A percentile compares a stretch with the other conserved stretches of the same genome.
Evolutionary conservation across 2,329 filamentous ascomycete genomes (phyloP).

Genomic region (Cladosporium oxysporum): DNA sequence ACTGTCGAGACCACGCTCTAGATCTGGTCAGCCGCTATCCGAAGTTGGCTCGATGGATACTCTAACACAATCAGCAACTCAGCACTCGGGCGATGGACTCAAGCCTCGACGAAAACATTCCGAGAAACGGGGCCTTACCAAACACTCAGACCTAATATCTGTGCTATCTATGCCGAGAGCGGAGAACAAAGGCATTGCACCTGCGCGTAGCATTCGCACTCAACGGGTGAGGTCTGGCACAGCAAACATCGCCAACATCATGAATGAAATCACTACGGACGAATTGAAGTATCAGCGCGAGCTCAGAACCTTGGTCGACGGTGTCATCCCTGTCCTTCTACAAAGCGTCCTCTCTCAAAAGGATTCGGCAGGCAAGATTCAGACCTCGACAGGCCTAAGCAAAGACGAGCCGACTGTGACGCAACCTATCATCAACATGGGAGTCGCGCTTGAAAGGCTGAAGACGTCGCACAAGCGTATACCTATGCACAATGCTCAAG

Average conservation of each 20-base stretch:
- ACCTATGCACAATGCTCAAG: slow-evolving; percentile 69
- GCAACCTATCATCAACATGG: slow-evolving; percentile 92
- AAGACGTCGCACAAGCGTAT: slow-evolving; percentile 78
- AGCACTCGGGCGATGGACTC: slow-evolving; percentile 33
- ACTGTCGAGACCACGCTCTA: slow-evolving; percentile 17
- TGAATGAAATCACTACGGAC: slow-evolving; percentile 78
- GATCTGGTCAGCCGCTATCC: slow-evolving; percentile 45
- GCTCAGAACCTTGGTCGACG: slow-evolving; percentile 88
- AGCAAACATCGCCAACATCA: slow-evolving; percentile 72
- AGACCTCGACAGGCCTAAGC: slow-evolving; percentile 36
- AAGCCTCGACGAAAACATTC: slow-evolving; percentile 36
- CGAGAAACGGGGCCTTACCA: slow-evolving; percentile 77
- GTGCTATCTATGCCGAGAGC: slow-evolving; percentile 74
- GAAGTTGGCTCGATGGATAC: slow-evolving; percentile 62
- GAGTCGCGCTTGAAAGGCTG: slow-evolving; percentile 81
- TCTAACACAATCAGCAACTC: slow-evolving; percentile 39
- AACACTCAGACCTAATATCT: slow-evolving; percentile 91
- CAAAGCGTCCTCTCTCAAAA: slow-evolving; percentile 78
- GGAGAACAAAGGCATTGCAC: slow-evolving; percentile 69
- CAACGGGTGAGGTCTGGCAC: slow-evolving; percentile 65
- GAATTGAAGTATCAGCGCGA: slow-evolving; percentile 88
- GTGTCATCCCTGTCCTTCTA: slow-evolving; percentile 89
- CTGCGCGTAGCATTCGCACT: slow-evolving; percentile 75
- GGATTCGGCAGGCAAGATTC: slow-evolving; percentile 47
- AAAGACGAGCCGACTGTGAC: slow-evolving; percentile 66